phyloP scores from a whole-genome alignment of 2,329 filamentous ascomycete species.

The Xylaria sp. region DNA sequence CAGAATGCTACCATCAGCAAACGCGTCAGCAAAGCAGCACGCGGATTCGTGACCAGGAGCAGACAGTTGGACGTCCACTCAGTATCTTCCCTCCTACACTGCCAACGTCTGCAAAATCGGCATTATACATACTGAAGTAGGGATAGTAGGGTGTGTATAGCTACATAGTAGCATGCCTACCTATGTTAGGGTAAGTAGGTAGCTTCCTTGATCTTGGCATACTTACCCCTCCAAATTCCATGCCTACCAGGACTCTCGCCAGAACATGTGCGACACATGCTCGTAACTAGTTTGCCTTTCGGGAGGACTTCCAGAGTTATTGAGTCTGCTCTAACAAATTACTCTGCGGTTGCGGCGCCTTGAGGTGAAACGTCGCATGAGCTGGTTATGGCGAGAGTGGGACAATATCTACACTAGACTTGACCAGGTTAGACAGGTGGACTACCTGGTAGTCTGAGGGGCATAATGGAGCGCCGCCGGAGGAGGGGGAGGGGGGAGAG shows the following conservation, averaged over 20 bases:
- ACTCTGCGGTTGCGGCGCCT: constrained; percentile 37
- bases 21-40: constrained; percentile 28
- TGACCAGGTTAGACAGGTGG: not conserved
- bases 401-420: not conserved
- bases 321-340: constrained; percentile 17
- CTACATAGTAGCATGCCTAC: not conserved
- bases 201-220: not conserved
- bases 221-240: constrained; percentile 8
- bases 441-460: constrained; percentile 22
- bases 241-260: constrained; percentile 9
- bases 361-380: constrained; percentile 30
- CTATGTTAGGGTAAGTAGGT: not conserved
- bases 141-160: not conserved
- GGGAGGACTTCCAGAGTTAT: not conserved
- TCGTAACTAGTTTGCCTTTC: constrained; percentile 12
- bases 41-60: constrained; percentile 2
- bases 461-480: constrained; percentile 14
- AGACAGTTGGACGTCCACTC: constrained; percentile 12
- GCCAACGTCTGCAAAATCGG: too few relatives aligned
- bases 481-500: constrained; percentile 20
- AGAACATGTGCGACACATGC: constrained; percentile 8
- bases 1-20: constrained; percentile 14
- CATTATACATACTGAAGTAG: not conserved
- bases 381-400: constrained; percentile 21
- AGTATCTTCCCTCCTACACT: not conserved